Evolutionary conservation across 257 asterid species (phyloP).

Genomic region (Anisodus acutangulus): DNA sequence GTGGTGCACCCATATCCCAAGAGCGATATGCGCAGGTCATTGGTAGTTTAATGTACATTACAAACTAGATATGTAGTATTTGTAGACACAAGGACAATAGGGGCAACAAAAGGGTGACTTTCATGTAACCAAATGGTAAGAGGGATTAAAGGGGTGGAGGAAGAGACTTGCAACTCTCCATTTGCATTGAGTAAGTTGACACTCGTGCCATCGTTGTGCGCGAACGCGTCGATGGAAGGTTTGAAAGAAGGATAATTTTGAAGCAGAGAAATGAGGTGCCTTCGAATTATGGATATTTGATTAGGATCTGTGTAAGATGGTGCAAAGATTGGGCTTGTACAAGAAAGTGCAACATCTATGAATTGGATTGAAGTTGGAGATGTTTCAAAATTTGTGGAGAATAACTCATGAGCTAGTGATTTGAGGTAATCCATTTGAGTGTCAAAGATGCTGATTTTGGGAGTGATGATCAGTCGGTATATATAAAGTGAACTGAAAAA

Average conservation of each 20-base stretch:
- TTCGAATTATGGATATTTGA: conserved; percentile 64
- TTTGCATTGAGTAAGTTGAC: conserved; percentile 52
- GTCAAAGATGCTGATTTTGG: conserved; percentile 24
- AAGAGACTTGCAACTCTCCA: conserved; percentile 47
- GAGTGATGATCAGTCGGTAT: conserved; percentile 22
- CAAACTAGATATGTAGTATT: conserved; percentile 32
- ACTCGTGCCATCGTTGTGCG: conserved; percentile 56
- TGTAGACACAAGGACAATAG: conserved; percentile 45
- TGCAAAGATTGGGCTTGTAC: conserved; percentile 43
- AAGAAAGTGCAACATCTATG: conserved; percentile 66
- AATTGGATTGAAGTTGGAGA: conserved; percentile 45
- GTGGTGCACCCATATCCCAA: no score
- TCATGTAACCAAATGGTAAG: conserved; percentile 67
- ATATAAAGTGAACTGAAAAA: conserved; percentile 29
- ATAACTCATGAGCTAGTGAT: conserved; percentile 22
- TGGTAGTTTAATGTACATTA: conserved; percentile 37
- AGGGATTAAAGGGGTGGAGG: conserved; percentile 44
- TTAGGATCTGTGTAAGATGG: conserved; percentile 64
- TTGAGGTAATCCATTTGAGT: conserved; percentile 29
- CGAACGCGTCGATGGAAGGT: conserved; percentile 54
- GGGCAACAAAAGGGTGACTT: conserved; percentile 59
- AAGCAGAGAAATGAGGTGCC: conserved; percentile 56
- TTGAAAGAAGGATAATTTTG: conserved; percentile 55
- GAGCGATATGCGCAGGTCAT: no score
- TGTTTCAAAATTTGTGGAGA: conserved; percentile 31